Evolutionary conservation across 768 basidiomycete genomes (phyloP), one percentile per base, ranked within the genome.

Genomic region (Punctularia strigosozonata): DNA sequence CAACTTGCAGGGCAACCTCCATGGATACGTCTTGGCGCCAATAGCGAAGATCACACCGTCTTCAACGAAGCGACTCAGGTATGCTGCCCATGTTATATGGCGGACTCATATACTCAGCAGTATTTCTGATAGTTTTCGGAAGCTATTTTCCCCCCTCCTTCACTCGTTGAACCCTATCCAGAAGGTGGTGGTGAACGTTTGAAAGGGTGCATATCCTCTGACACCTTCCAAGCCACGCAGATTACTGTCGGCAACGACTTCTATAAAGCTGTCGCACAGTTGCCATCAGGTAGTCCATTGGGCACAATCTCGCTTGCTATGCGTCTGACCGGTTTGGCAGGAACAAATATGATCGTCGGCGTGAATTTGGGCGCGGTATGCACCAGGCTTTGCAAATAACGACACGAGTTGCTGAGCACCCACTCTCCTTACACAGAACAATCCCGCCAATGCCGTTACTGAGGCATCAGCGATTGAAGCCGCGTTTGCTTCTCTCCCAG

Each of bases 171-270:
- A n/a, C n/a, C n/a, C n/a, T n/a, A n/a, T n/a, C n/a, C n/a, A n/a
- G 15, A 17, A 3, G 17, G n/a, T 19, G 19, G 13, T 4, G 33
- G n/a, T 15, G 18, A 22, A 26, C 41, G 71, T 70, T 66, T 65
- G 36, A 61, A 65, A 26, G 61, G 75, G 48, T 57, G 59, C 22
- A 49, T 54, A 3, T 80, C 78, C 45, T 74, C 75, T 2, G 57
- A 63, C 67, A 1, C 80, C 80, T 17, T 84, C 0, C 80, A 80
- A 50, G 79, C 80, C 4, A 67, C 60, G 1, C 66, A 63, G n/a
- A 66, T 80, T 42, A 65, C 63, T 2, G 73, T 78, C 14, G 75
- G 81, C 6, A 57, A 73, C 49, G 63, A 54, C 6, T 82, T 66
- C 49, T 82, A 80, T 46, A 47, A 60, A 37, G 59, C 71, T 18